Conservation (phyloP, 495 filamentous ascomycete species). For the Neurospora discreta region DNA sequence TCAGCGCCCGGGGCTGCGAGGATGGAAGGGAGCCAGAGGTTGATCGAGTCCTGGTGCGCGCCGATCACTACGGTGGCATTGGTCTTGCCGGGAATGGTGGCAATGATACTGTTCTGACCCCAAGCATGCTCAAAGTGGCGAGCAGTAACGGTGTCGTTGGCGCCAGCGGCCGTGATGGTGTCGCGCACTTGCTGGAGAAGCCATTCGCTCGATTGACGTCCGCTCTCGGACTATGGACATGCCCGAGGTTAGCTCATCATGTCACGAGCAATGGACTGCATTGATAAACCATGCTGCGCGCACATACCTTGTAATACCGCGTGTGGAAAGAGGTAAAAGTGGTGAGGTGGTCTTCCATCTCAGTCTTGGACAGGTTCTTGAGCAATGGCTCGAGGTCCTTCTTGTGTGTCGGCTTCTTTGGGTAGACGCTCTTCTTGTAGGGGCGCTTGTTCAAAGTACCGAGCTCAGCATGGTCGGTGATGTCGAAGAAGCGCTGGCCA, state of each 20-base stretch:
- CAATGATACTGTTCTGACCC: slow-evolving; percentile 87
- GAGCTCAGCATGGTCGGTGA: slow-evolving; percentile 60
- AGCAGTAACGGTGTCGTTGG: slow-evolving; percentile 54
- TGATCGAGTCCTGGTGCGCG: slow-evolving; percentile 67
- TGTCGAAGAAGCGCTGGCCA: slow-evolving; percentile 87
- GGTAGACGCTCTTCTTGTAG: slow-evolving; percentile 44
- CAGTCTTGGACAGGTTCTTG: slow-evolving; percentile 54
- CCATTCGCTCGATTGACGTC: slow-evolving; percentile 84
- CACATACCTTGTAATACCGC: slow-evolving; percentile 22
- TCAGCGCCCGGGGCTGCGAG: slow-evolving; percentile 56
- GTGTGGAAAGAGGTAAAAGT: slow-evolving; percentile 23
- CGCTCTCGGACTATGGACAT: slow-evolving; percentile 73
- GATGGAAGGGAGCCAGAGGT: slow-evolving; percentile 76
- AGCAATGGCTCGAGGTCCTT: slow-evolving; percentile 57
- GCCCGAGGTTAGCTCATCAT: slow-evolving; percentile 34
- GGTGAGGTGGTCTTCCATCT: slow-evolving; percentile 64
- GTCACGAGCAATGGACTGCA: not conserved
- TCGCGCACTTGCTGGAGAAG: slow-evolving; percentile 63
- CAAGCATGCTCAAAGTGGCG: slow-evolving; percentile 71
- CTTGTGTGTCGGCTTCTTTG: slow-evolving; percentile 52
- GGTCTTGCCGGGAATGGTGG: slow-evolving; percentile 77
- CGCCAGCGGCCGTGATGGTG: slow-evolving; percentile 59
- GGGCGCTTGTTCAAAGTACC: slow-evolving; percentile 32
- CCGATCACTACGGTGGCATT: slow-evolving; percentile 68
- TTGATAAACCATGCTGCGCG: not conserved